These are phyloP conservation scores for Penicillium subrubescens DNA, from an alignment of 495 filamentous ascomycete genomes.

Conservation along the genomic window DNA sequence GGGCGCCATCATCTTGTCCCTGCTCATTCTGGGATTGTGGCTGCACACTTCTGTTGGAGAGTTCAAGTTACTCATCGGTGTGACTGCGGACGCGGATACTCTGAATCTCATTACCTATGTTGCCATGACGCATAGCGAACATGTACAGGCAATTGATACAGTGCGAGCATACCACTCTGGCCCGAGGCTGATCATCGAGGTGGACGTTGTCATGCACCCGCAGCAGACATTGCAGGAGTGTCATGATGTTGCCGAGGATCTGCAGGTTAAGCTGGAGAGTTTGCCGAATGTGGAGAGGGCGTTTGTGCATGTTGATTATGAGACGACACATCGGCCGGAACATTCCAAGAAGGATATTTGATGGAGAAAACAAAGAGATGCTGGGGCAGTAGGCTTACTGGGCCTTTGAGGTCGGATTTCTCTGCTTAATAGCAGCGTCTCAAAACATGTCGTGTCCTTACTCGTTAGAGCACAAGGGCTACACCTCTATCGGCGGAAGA, in stretches of 20 bases:
- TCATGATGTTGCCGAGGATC: conserved; percentile 10
- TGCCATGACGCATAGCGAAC: not conserved
- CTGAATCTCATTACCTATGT: not conserved
- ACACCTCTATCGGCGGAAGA: no score
- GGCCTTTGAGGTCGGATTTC: not conserved
- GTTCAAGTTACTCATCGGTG: not conserved
- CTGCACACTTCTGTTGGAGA: not conserved
- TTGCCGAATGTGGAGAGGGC: conserved; percentile 8
- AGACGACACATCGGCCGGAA: conserved; percentile 1
- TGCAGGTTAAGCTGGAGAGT: conserved; percentile 9
- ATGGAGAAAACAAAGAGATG: no score
- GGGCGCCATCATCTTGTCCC: conserved; percentile 7
- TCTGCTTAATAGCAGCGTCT: no score
- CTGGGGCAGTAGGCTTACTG: not conserved
- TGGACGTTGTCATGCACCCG: conserved; percentile 8
- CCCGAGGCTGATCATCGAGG: conserved; percentile 3
- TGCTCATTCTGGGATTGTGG: not conserved
- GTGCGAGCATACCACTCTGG: conserved; percentile 8
- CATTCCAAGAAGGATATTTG: conserved; percentile 3
- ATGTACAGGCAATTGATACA: not conserved
- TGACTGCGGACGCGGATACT: conserved; percentile 4
- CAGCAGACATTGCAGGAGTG: not conserved
- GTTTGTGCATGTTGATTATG: conserved; percentile 10
- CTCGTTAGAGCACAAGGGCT: no score
- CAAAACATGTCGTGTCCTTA: no score